phyloP scores from a whole-genome alignment of 2,329 filamentous ascomycete genomes.

The Aspergillus japonicus region DNA sequence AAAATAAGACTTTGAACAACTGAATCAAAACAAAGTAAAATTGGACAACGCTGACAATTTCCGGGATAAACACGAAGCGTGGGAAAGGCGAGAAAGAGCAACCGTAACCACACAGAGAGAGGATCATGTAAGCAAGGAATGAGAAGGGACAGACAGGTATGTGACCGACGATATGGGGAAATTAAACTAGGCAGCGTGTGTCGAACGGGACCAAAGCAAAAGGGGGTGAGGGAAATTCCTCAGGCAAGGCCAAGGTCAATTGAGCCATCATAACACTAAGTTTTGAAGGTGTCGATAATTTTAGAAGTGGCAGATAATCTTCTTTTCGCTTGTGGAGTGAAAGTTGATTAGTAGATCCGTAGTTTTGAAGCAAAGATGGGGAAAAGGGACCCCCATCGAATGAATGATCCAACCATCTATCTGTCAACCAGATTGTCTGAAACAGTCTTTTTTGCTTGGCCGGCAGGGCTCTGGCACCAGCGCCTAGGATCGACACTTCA shows the following conservation, averaged over 20 bases:
- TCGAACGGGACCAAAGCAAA: neutral
- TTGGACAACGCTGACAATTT: neutral
- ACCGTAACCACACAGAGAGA: neutral
- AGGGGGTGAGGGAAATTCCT: neutral
- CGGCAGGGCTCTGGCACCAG: neutral
- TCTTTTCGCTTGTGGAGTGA: slow-evolving; percentile 7
- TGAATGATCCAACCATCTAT: slow-evolving; percentile 1
- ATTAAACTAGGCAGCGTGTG: neutral
- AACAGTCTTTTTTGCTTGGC: neutral
- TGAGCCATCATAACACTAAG: neutral
- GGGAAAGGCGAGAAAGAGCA: neutral
- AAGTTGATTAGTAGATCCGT: slow-evolving; percentile 7
- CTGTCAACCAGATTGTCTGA: neutral
- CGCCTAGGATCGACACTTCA: neutral
- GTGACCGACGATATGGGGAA: slow-evolving; percentile 1
- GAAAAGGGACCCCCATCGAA: neutral
- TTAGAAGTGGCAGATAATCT: slow-evolving; percentile 7
- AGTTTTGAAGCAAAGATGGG: slow-evolving; percentile 9
- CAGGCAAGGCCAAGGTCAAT: neutral
- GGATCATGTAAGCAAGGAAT: slow-evolving; percentile 15
- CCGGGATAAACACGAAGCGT: neutral
- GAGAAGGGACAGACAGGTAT: slow-evolving; percentile 7
- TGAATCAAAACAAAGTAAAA: neutral
- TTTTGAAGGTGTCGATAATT: slow-evolving; percentile 3
- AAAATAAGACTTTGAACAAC: neutral